Percentiles rank a stretch among this genome's conserved stretches.
Evolutionary conservation across 148 eudicot species (phyloP).

Genomic region (Suaeda aralocaspica): DNA sequence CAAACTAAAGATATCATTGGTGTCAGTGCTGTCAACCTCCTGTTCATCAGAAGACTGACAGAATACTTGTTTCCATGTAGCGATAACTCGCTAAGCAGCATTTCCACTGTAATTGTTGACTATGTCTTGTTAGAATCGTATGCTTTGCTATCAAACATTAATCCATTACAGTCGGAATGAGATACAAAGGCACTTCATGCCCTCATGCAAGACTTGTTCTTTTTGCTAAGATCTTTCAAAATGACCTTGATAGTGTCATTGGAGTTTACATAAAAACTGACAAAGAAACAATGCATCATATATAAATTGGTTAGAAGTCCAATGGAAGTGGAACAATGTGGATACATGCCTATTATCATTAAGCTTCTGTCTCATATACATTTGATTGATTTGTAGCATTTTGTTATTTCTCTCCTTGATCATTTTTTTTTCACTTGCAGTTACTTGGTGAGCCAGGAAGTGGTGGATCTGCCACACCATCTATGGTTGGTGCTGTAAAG

Average conservation of each 20-base stretch:
- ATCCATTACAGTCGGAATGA: neutral
- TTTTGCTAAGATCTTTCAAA: no score
- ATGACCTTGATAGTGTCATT: no score
- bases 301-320: neutral
- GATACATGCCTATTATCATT: constrained; percentile 2
- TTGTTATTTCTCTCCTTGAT: constrained; percentile 1
- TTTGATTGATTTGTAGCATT: neutral
- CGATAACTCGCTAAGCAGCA: neutral
- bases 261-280: neutral
- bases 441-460: constrained; percentile 95
- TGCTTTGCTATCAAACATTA: neutral
- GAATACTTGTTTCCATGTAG: neutral
- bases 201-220: no score
- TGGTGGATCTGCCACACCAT: constrained; percentile 98
- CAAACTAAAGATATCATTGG: neutral
- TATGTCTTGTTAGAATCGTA: neutral
- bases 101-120: neutral
- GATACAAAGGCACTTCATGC: no score
- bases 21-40: neutral
- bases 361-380: neutral
- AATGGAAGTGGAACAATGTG: neutral
- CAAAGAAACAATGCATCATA: neutral
- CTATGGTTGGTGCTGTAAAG: constrained; percentile 98
- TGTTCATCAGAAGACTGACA: neutral
- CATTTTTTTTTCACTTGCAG: constrained; percentile 38